Base-by-base conservation (phyloP, 768 basidiomycete genomes). In the Amanita rubescens region DNA sequence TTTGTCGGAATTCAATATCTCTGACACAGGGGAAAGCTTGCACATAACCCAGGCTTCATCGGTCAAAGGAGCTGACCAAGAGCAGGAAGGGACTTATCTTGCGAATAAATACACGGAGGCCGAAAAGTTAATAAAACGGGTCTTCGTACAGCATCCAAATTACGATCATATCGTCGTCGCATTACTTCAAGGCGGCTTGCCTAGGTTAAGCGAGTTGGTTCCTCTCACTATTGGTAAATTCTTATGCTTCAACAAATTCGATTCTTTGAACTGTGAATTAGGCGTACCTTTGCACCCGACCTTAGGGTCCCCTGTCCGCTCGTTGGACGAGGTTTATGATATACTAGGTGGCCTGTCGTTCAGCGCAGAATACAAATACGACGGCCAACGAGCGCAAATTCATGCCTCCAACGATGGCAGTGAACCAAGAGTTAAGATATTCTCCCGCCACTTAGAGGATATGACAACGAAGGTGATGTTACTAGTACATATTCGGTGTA, bases 361-460 rank as follows among this genome's bases (percentile, higher is more conserved):
- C 67, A 76, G 80, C 14, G 87, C 90, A 30, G 94, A 96, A 70
- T 89, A 88, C 64, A 96, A 95, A 67, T 89, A 94, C 61, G 94
- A 96, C 60, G 94, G 87, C 17, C 87, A 90, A 62, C 78, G 87
- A 46, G 90, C 85, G 17, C 90, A 90, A 66, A 83, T 89, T n/a
- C 87, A 90, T 63, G 85, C 75, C 11, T 62, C 62, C 12, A 60
- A 65, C 3, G 61, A 66, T 30, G 71, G 63, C 30, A 27, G 3
- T 12, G 59, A 63, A 10, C 50, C 62, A 27, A 61, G 58, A 9
- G 76, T 90, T 38, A 79, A 81, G 49, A 74, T 94, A 46, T 95
- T 95, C 71, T 90, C 88, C 55, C 82, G 92, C 51, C 90, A 93
- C 72, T 72, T 95, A 30, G 91, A 94, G 69, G 84, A 93, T 61